These are phyloP conservation scores for Kazachstania sp. DNA, from an alignment of 1,139 yeast genomes.

Conservation along the genomic window DNA sequence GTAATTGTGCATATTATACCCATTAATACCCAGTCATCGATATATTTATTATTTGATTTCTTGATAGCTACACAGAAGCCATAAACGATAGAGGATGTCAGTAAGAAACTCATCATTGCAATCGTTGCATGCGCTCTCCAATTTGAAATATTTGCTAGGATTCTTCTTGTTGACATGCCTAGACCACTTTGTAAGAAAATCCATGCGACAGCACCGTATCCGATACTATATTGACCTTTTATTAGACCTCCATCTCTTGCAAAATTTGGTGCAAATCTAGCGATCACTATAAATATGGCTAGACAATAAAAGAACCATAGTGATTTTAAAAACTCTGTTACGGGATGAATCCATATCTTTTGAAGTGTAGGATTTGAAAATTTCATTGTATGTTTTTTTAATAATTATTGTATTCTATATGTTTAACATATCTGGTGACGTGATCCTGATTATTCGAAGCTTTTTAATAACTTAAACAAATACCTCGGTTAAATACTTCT, in stretches of 20 bases:
- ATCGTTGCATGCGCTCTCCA: constrained; percentile 82
- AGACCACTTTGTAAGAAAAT: constrained; percentile 76
- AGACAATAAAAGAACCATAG: constrained; percentile 70
- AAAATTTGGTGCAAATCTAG: constrained; percentile 70
- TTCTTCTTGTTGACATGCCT: constrained; percentile 57
- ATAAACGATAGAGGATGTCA: constrained; percentile 66
- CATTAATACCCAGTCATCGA: constrained; percentile 65
- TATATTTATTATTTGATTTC: constrained; percentile 45
- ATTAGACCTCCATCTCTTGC: constrained; percentile 79
- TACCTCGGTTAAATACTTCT: too few relatives aligned
- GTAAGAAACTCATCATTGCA: constrained; percentile 55
- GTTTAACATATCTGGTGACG: neutral
- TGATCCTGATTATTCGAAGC: too few relatives aligned
- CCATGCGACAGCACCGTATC: constrained; percentile 80
- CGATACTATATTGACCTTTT: constrained; percentile 63
- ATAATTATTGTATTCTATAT: neutral
- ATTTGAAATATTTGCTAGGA: constrained; percentile 51
- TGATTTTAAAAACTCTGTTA: constrained; percentile 19
- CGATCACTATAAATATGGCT: constrained; percentile 65
- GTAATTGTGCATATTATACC: constrained; percentile 77
- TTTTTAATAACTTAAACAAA: too few relatives aligned
- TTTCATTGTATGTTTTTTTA: neutral
- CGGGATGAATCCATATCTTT: constrained; percentile 19
- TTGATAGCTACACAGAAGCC: constrained; percentile 66
- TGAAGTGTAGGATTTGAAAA: neutral